Evolutionary conservation across 495 filamentous ascomycete genomes (phyloP).

Genomic region (Xylaria flabelliformis): DNA sequence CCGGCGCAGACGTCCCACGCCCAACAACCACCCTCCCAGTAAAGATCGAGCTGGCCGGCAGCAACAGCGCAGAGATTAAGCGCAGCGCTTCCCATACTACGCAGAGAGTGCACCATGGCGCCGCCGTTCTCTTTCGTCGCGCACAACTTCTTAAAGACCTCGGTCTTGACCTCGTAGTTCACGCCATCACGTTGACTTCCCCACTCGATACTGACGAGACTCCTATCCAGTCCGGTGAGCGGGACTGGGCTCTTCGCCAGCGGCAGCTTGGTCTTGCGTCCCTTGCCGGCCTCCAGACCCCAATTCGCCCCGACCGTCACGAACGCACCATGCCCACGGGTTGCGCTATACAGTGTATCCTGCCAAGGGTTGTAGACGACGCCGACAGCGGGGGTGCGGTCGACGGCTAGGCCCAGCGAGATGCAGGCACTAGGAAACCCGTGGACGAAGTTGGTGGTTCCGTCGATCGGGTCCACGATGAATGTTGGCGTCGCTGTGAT

Average conservation of each 20-base stretch:
- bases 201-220: conserved; percentile 79
- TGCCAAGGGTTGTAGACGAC: conserved; percentile 86
- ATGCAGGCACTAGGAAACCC: conserved; percentile 80
- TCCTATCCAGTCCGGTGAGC: conserved; percentile 62
- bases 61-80: conserved; percentile 86
- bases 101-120: conserved; percentile 81
- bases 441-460: conserved; percentile 89
- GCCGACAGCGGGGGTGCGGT: conserved; percentile 70
- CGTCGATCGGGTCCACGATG: conserved; percentile 89
- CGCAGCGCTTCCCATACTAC: conserved; percentile 79
- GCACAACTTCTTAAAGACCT: conserved; percentile 72
- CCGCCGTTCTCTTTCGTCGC: conserved; percentile 69
- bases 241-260: conserved; percentile 63
- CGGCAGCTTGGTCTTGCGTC: conserved; percentile 49
- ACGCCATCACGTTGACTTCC: conserved; percentile 72
- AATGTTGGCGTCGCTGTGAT: conserved; percentile 80
- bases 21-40: conserved; percentile 96
- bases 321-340: conserved; percentile 72
- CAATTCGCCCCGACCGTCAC: conserved; percentile 50
- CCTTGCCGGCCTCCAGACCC: conserved; percentile 36
- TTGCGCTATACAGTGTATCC: conserved; percentile 70
- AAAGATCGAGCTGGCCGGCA: conserved; percentile 76
- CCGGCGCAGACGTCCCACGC: conserved; percentile 94
- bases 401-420: conserved; percentile 76
- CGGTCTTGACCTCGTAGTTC: conserved; percentile 77